Base-by-base conservation (phyloP, 1,139 yeast species). In the Diutina scorzettiae region DNA sequence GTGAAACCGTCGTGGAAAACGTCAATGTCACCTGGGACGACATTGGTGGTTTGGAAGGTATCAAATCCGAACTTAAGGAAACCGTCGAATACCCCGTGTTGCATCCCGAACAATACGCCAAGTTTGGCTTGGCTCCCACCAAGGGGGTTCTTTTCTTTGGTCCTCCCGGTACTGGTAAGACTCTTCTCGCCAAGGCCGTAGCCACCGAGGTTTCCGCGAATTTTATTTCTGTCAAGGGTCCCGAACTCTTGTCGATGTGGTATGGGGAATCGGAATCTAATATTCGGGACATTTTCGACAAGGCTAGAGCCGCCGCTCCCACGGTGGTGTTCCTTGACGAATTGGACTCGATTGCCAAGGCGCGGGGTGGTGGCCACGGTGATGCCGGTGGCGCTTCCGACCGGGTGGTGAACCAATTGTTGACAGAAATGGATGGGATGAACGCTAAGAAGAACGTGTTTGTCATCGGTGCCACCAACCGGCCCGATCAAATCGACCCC, bases 391-490 rank as follows among this genome's bases (percentile, higher is more conserved):
- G 98, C 51, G 98, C 97, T 14, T 80, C 94, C 40, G 98, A 91
- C 67, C 81, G 98, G 65, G 98, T 91, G 51, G 98, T 93, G 46
- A 91, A 91, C 69, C 98, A 91, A 70, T 78, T 91, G 58, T 78
- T 91, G 62, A 93, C 98, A 9, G 98, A 91, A 69, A 91, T 91
- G 98, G 98, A 91, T 64, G 99, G 99, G 76, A 89, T 93, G 97
- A 91, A 91, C 59, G 95, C 96, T 52, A 91, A 91, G 73, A 91
- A 93, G 79, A 91, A 91, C 58, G 98, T 91, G 40, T 91, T 93
- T 58, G 96, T 91, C 45, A 86, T 91, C 67, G 99, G 98, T 66
- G 99, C 99, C 41, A 91, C 99, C 47, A 91, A 91, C 66, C 81
- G 98, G 73, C 98, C 98, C 36, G 96, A 89, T 63, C 97, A 91